Evolutionary conservation across 1,139 yeast species (phyloP), one percentile per base, ranked within the genome.

Genomic region (Meyerozyma carpophila): DNA sequence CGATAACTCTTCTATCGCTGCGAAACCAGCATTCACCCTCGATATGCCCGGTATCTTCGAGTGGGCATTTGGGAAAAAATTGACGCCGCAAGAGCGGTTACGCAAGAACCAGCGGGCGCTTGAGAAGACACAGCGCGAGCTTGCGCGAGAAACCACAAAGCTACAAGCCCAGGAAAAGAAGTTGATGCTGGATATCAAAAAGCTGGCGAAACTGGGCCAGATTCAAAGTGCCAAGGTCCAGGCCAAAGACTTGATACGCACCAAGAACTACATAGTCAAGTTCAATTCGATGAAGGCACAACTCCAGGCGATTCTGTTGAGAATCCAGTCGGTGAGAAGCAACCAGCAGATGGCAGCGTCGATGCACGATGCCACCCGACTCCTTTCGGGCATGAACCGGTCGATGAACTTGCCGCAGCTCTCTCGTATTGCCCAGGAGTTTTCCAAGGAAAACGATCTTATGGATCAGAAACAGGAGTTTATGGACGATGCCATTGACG

Each of bases 381-480:
- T 93, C 43, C 70, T 93, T 45, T 82, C 84, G 39, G 84, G 95
- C 7, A 87, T 93, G 95, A 93, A 93, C 63, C 71, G 82, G 56
- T 81, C 82, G 47, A 86, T 91, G 94, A 93, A 93, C 58, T 66
- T 93, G 51, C 97, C 96, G 1, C 95, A 89, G 52, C 69, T 93
- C 50, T 85, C 89, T 46, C 77, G 85, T 50, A 93, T 94, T 34
- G 91, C 97, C 2, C 93, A 89, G 83, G 98, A 94, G 57, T 93
- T 93, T 65, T 96, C 94, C 55, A 82, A 81, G 57, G 96, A 93
- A 61, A 89, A 87, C 63, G 98, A 93, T 60, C 70, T 94, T 59
- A 93, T 93, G 98, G 98, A 93, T 63, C 98, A 93, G 66, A 84
- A 96, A 57, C 98, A 93, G 62, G 99, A 94, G 59, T 89, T 93